phyloP scores from a whole-genome alignment of 441 rosid species.

The Gossypium trilobum region DNA sequence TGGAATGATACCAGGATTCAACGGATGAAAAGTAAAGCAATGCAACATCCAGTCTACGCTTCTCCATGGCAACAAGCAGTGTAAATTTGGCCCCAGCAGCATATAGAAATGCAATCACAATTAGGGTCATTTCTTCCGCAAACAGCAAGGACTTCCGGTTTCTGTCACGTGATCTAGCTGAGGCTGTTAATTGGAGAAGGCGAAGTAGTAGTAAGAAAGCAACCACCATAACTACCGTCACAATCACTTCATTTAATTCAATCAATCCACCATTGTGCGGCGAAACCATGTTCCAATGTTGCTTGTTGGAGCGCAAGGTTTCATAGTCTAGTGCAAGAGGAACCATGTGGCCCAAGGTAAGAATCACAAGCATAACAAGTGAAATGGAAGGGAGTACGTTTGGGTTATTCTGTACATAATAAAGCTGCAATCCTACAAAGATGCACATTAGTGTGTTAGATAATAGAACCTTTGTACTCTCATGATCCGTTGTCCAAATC shows the following conservation, averaged over 20 bases:
- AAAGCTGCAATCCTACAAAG: slow-evolving; percentile 22
- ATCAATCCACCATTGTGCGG: slow-evolving; percentile 3
- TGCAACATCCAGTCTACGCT: background rate
- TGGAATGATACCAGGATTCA: background rate
- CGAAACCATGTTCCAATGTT: background rate
- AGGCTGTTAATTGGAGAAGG: slow-evolving; percentile 26
- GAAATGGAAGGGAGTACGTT: slow-evolving; percentile 24
- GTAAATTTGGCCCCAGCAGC: slow-evolving; percentile 17
- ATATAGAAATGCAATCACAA: slow-evolving; percentile 18
- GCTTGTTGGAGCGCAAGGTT: background rate
- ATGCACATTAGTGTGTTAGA: slow-evolving; percentile 20
- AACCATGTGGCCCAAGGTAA: slow-evolving; percentile 20
- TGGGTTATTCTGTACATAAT: slow-evolving; percentile 22
- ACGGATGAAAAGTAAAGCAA: background rate
- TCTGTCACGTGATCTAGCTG: slow-evolving; percentile 13
- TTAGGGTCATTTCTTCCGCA: slow-evolving; percentile 21
- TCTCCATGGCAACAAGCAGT: background rate
- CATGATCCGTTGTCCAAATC: slow-evolving; percentile 16
- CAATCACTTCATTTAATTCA: slow-evolving; percentile 18
- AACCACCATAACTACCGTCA: slow-evolving; percentile 18
- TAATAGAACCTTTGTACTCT: slow-evolving; percentile 17
- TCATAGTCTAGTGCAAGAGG: slow-evolving; percentile 23
- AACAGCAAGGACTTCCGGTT: slow-evolving; percentile 9
- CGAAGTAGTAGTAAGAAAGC: slow-evolving; percentile 28
- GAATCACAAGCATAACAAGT: slow-evolving; percentile 25